These are phyloP conservation scores for Globisporangium polare DNA, from an alignment of 352 stramenopile species.

Conservation along the genomic window DNA sequence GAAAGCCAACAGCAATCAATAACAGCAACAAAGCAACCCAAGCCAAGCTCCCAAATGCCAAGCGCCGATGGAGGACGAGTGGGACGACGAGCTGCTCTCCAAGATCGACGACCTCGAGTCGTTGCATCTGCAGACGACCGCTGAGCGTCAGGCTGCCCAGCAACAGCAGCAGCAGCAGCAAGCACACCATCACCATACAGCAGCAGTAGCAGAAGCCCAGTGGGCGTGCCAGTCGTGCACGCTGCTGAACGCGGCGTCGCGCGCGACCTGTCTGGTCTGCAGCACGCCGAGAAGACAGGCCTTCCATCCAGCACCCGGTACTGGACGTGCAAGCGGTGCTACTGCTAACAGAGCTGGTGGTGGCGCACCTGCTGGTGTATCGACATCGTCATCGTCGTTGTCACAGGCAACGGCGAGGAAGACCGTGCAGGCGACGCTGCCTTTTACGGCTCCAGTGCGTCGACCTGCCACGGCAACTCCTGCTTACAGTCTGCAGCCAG, in stretches of 20 bases:
- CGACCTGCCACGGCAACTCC: not conserved
- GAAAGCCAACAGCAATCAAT: not conserved
- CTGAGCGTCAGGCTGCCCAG: conserved; percentile 2
- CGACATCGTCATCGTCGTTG: not conserved
- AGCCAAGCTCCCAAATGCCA: not conserved
- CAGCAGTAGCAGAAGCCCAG: not conserved
- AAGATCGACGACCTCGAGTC: conserved; percentile 65
- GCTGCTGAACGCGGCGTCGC: conserved; percentile 39
- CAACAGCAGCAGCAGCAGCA: conserved; percentile 5
- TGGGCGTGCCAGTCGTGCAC: conserved; percentile 65
- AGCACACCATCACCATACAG: not conserved
- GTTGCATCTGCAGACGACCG: conserved; percentile 25
- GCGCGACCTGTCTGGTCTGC: conserved; percentile 45
- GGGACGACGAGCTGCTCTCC: conserved; percentile 77
- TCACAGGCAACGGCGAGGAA: conserved; percentile 22
- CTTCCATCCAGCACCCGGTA: conserved; percentile 14
- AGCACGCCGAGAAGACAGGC: conserved; percentile 37
- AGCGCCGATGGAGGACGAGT: conserved; percentile 55
- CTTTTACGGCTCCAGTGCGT: conserved; percentile 32
- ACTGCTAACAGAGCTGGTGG: not conserved
- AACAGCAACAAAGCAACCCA: not conserved
- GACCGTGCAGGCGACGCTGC: conserved; percentile 60
- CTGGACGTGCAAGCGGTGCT: not conserved
- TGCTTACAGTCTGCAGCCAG: conserved; percentile 5
- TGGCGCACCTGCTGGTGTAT: not conserved